Evolutionary conservation across 73 alveolate genomes (phyloP).

Genomic region (Tetrahymena borealis): DNA sequence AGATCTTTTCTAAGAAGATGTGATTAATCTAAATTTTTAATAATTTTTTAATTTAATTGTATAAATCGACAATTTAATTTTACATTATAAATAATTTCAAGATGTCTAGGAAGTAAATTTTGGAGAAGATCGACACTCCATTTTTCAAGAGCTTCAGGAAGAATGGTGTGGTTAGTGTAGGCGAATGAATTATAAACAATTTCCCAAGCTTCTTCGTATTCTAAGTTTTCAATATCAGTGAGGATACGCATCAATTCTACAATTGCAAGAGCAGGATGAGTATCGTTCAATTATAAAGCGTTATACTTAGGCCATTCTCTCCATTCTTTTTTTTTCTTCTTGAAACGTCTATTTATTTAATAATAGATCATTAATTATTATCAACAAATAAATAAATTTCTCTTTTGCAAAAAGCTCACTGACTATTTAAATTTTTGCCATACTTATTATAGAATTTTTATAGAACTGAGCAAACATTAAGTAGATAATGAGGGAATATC

Average conservation of each 20-base stretch:
- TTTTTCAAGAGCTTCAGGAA: constrained; percentile 90
- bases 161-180: constrained; percentile 87
- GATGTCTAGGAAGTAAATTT: constrained; percentile 74
- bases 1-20: constrained; percentile 65
- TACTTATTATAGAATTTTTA: no score
- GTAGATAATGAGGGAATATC: no score
- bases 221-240: constrained; percentile 72
- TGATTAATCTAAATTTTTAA: constrained; percentile 18
- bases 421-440: no score
- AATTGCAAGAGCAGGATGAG: constrained; percentile 85
- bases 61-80: constrained; percentile 57
- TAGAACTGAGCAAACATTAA: no score
- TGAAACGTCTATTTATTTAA: constrained; percentile 31
- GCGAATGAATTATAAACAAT: constrained; percentile 55
- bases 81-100: constrained; percentile 72
- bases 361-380: no score
- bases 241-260: constrained; percentile 72
- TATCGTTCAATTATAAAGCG: constrained; percentile 76
- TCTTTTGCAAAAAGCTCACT: no score
- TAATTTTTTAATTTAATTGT: constrained; percentile 13
- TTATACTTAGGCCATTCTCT: constrained; percentile 21
- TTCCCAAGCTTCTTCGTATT: constrained; percentile 72
- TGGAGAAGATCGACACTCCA: constrained; percentile 75
- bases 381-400: no score
- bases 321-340: constrained; percentile 39